These are phyloP conservation scores for Erucastrum elatum DNA, from an alignment of 345 rosid genomes.

Conservation along the genomic window DNA sequence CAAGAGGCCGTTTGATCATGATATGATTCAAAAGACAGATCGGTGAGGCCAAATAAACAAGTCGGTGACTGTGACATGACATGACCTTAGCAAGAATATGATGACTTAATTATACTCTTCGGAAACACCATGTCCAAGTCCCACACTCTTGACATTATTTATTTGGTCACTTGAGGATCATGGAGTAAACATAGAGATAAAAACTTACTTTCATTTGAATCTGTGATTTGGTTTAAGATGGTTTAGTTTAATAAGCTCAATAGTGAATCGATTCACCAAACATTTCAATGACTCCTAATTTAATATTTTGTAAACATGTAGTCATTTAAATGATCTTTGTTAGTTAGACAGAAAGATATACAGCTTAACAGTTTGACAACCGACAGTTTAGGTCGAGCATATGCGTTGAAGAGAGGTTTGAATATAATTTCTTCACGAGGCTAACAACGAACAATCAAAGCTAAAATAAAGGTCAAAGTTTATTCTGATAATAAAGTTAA, in stretches of 20 bases:
- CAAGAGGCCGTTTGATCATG: neutral
- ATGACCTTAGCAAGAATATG: constrained; percentile 14
- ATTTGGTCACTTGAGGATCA: constrained; percentile 10
- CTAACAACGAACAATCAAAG: constrained; percentile 30
- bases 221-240: neutral
- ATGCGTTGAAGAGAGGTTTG: constrained; percentile 31
- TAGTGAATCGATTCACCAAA: neutral
- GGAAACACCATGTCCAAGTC: neutral
- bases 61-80: constrained; percentile 37
- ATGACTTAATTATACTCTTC: neutral
- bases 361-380: neutral
- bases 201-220: neutral
- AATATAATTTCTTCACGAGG: constrained; percentile 19
- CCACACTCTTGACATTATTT: neutral
- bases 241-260: neutral
- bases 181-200: neutral
- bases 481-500: constrained; percentile 23
- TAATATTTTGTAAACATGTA: neutral
- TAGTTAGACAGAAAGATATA: neutral
- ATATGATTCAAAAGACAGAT: constrained; percentile 16
- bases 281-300: neutral
- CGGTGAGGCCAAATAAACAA: constrained; percentile 21
- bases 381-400: constrained; percentile 20
- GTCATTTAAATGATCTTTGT: neutral
- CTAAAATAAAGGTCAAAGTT: constrained; percentile 11